phyloP scores from a whole-genome alignment of 1,139 yeast genomes.

The Zhuliangozyma blackwelliae region DNA sequence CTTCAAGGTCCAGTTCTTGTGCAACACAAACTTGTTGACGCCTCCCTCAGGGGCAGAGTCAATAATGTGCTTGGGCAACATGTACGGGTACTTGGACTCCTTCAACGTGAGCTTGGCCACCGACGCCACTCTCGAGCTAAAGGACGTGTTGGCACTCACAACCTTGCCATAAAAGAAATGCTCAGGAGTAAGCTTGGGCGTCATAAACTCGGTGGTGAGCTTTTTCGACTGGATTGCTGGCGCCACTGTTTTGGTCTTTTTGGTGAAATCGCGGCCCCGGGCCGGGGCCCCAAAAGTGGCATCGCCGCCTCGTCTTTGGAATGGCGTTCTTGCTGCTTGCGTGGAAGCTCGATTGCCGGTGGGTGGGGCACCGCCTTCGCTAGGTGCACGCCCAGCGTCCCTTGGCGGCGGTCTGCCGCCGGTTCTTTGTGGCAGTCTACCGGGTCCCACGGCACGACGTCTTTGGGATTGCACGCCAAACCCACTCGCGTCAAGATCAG shows the following conservation, averaged over 20 bases:
- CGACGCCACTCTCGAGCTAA: slow-evolving; percentile 38
- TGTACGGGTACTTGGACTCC: slow-evolving; percentile 41
- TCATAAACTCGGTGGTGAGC: slow-evolving; percentile 16
- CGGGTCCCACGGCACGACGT: too few relatives aligned
- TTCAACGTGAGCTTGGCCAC: slow-evolving; percentile 37
- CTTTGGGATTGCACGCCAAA: too few relatives aligned
- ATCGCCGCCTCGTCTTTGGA: too few relatives aligned
- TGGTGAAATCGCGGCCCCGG: too few relatives aligned
- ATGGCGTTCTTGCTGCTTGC: too few relatives aligned
- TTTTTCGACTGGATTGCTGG: slow-evolving; percentile 11
- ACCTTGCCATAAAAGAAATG: slow-evolving; percentile 40
- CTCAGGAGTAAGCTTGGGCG: slow-evolving; percentile 24
- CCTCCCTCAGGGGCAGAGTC: slow-evolving; percentile 17
- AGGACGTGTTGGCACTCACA: slow-evolving; percentile 26
- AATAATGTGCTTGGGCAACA: slow-evolving; percentile 34
- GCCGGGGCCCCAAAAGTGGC: too few relatives aligned
- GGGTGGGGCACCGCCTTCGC: too few relatives aligned
- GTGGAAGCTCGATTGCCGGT: too few relatives aligned
- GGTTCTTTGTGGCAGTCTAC: too few relatives aligned
- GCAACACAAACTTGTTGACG: slow-evolving; percentile 31
- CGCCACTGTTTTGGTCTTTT: slow-evolving; percentile 1
- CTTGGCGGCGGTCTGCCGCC: too few relatives aligned
- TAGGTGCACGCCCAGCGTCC: too few relatives aligned
- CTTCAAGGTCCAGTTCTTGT: slow-evolving; percentile 26
- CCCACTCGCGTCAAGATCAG: too few relatives aligned